Percentiles rank a stretch among this genome's conserved stretches.
Conservation (phyloP, 2,329 filamentous ascomycete species). For the Exophiala phaeomuriformis region DNA sequence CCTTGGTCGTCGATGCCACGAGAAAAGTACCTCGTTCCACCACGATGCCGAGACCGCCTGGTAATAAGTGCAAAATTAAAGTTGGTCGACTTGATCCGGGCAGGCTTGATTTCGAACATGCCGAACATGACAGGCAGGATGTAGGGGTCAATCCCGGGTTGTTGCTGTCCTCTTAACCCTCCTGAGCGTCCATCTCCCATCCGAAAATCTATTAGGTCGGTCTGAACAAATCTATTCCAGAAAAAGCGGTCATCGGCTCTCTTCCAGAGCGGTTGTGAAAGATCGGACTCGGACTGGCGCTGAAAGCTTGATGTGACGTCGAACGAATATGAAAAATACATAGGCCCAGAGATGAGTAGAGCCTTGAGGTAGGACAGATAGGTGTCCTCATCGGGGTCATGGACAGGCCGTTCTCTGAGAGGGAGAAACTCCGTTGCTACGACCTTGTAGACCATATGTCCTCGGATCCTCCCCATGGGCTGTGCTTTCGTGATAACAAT, state of each 20-base stretch:
- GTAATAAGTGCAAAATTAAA: constrained; percentile 85
- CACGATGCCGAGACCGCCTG: constrained; percentile 76
- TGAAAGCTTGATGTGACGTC: constrained; percentile 97
- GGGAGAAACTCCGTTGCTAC: constrained; percentile 86
- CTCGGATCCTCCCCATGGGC: constrained; percentile 82
- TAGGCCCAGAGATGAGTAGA: constrained; percentile 73
- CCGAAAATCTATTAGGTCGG: constrained; percentile 85
- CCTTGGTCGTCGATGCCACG: constrained; percentile 88
- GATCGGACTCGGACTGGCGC: constrained; percentile 72
- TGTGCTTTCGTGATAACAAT: constrained; percentile 92
- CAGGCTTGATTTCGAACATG: constrained; percentile 85
- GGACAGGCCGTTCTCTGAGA: constrained; percentile 78
- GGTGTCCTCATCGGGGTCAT: constrained; percentile 88
- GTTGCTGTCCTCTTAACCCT: constrained; percentile 46
- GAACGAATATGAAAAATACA: constrained; percentile 98
- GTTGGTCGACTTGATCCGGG: constrained; percentile 73
- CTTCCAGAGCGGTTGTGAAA: constrained; percentile 72
- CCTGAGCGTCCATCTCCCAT: constrained; percentile 46
- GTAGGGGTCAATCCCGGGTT: constrained; percentile 76
- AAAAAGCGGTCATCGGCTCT: constrained; percentile 95
- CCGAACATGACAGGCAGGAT: constrained; percentile 95
- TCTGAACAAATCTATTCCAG: constrained; percentile 92
- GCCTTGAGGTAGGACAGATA: constrained; percentile 77
- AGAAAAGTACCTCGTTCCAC: constrained; percentile 90
- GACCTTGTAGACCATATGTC: constrained; percentile 94